Conservation (phyloP, 306 rosid species). For the Mucuna pruriens region DNA sequence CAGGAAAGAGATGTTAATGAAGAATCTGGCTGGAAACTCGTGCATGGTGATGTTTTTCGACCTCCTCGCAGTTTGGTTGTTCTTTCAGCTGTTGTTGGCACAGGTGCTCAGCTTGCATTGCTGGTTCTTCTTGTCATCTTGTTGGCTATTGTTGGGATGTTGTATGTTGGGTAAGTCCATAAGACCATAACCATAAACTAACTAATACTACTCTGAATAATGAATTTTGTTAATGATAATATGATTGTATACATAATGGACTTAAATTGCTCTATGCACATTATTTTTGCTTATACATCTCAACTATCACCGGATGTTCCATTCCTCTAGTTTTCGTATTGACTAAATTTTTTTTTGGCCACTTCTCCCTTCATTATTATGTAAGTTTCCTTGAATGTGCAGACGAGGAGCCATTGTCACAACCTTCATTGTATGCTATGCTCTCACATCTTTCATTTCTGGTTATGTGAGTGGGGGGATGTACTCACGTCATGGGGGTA, state of each 20-base stretch:
- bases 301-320: constrained; percentile 1
- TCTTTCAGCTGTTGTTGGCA: constrained; percentile 97
- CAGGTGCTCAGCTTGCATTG: constrained; percentile 97
- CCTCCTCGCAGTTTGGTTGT: constrained; percentile 83
- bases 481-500: constrained; percentile 99
- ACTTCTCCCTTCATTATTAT: constrained; percentile 22
- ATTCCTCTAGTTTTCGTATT: constrained; percentile 16
- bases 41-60: constrained; percentile 99
- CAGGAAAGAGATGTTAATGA: constrained; percentile 99
- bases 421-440: constrained; percentile 97
- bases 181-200: constrained; percentile 27
- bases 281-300: constrained; percentile 25
- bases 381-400: constrained; percentile 37
- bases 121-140: constrained; percentile 97
- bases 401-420: constrained; percentile 99
- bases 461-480: constrained; percentile 99
- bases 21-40: constrained; percentile 99
- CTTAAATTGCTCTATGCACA: constrained; percentile 15
- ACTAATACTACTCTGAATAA: constrained; percentile 20
- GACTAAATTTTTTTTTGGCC: not conserved
- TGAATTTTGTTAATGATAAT: not conserved
- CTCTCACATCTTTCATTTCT: constrained; percentile 97
- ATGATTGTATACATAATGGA: constrained; percentile 17
- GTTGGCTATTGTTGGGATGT: constrained; percentile 97
- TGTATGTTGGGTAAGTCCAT: constrained; percentile 73